A percentile compares a stretch with the other conserved stretches of the same genome.
phyloP scores from a whole-genome alignment of 768 basidiomycete genomes.

The Mycena olivaceomarginata region DNA sequence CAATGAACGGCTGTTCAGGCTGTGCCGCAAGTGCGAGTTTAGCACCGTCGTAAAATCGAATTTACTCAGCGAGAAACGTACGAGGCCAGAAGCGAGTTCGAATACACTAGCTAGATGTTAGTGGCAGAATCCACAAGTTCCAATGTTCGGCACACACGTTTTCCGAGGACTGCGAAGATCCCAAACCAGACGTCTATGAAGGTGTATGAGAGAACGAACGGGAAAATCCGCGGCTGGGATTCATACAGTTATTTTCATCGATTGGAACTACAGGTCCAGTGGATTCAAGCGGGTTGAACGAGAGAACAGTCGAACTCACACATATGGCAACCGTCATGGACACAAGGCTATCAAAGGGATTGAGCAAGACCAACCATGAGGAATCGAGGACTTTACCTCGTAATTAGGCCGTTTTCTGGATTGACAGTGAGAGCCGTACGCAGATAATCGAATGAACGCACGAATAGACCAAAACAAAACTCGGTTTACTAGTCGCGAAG shows the following conservation, averaged over 20 bases:
- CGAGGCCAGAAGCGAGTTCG: conserved; percentile 51
- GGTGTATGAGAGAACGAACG: neutral
- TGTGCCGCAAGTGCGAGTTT: neutral
- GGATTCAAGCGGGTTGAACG: neutral
- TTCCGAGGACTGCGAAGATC: conserved; percentile 50
- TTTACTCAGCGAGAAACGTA: neutral
- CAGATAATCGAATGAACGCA: conserved; percentile 30
- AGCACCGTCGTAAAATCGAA: neutral
- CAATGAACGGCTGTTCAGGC: conserved; percentile 23
- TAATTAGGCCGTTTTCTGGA: conserved; percentile 49
- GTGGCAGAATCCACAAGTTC: neutral
- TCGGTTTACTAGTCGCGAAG: conserved; percentile 45
- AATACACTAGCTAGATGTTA: conserved; percentile 48
- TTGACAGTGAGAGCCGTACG: neutral
- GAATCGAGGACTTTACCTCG: conserved; percentile 41
- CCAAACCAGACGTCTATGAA: conserved; percentile 51
- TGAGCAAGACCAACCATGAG: neutral
- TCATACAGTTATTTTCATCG: conserved; percentile 47
- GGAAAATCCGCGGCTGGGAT: neutral
- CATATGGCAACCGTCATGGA: conserved; percentile 48
- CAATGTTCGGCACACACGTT: conserved; percentile 39
- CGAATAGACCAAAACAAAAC: conserved; percentile 52
- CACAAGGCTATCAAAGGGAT: conserved; percentile 35
- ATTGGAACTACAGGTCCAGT: conserved; percentile 44
- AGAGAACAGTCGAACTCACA: conserved; percentile 36